Evolutionary conservation across 768 basidiomycete species (phyloP).

Genomic region (Harrya chromipes): DNA sequence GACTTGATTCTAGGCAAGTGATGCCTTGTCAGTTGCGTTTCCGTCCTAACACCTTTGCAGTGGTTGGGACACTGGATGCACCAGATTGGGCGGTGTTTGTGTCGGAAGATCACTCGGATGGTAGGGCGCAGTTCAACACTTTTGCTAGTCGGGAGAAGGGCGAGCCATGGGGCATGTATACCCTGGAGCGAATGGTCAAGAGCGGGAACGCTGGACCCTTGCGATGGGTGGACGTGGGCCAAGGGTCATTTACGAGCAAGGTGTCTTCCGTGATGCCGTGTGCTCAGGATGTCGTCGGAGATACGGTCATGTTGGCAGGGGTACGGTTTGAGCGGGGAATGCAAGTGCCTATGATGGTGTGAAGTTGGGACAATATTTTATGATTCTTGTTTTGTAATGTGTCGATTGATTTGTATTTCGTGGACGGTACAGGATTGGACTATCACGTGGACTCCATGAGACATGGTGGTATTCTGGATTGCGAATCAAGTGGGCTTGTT

Average conservation of each 20-base stretch:
- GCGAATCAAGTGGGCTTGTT: no score
- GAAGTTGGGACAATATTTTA: not conserved
- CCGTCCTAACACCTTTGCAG: slow-evolving; percentile 20
- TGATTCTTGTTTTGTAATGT: not conserved
- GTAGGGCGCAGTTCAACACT: slow-evolving; percentile 70
- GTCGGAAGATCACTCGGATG: slow-evolving; percentile 64
- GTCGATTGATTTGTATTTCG: slow-evolving; percentile 15
- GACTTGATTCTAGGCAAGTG: slow-evolving; percentile 49
- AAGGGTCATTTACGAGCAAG: slow-evolving; percentile 46
- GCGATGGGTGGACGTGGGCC: slow-evolving; percentile 41
- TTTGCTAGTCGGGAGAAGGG: slow-evolving; percentile 47
- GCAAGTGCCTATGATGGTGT: slow-evolving; percentile 52
- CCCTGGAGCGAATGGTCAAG: slow-evolving; percentile 48
- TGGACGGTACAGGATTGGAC: no score
- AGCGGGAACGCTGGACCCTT: slow-evolving; percentile 43
- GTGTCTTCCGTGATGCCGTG: slow-evolving; percentile 42
- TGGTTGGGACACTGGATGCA: slow-evolving; percentile 70
- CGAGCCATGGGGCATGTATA: slow-evolving; percentile 74
- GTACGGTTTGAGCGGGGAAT: slow-evolving; percentile 65
- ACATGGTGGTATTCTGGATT: no score
- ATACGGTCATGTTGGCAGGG: slow-evolving; percentile 60
- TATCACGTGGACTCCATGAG: no score
- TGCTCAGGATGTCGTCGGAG: slow-evolving; percentile 25
- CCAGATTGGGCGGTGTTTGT: slow-evolving; percentile 75
- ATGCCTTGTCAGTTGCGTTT: not conserved